A percentile compares a stretch with the other conserved stretches of the same genome.
Conservation (phyloP, 805 yeast genomes). For the Jamesozyma hellenica region DNA sequence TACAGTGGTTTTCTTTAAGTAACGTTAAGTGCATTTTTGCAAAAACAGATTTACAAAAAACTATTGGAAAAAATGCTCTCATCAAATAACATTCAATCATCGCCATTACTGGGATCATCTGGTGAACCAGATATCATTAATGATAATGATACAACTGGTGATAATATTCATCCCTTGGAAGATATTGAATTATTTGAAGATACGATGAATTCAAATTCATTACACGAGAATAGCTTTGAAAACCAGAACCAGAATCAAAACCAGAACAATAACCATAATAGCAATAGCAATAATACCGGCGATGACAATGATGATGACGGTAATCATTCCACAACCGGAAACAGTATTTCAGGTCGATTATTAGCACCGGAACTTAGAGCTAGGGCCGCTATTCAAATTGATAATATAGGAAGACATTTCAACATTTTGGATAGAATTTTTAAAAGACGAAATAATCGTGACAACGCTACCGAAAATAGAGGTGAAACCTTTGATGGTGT, state of each 20-base stretch:
- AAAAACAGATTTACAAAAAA: too few species aligned
- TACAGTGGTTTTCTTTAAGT: too few species aligned
- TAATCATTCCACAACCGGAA: constrained; percentile 1
- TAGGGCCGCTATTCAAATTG: constrained; percentile 16
- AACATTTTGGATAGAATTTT: constrained; percentile 33
- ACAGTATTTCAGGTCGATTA: constrained; percentile 6
- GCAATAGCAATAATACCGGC: background rate
- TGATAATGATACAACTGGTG: background rate
- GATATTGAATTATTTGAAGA: background rate
- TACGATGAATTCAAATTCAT: background rate
- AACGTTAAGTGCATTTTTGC: too few species aligned
- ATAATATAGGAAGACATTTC: constrained; percentile 29
- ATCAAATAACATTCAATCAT: background rate
- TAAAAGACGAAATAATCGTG: constrained; percentile 13
- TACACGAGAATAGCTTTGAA: too few species aligned
- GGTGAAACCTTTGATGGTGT: constrained; percentile 60
- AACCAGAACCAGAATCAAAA: too few species aligned
- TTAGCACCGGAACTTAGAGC: constrained; percentile 12
- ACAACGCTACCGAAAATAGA: too few species aligned
- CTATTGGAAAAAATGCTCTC: too few species aligned
- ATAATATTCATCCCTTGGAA: background rate
- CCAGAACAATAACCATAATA: background rate
- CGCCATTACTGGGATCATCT: background rate
- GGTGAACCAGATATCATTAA: background rate
- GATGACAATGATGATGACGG: constrained; percentile 3